Percentiles rank a stretch among this genome's conserved stretches.
Conservation (phyloP, 1,139 yeast genomes). For the Eremothecium coryli region DNA sequence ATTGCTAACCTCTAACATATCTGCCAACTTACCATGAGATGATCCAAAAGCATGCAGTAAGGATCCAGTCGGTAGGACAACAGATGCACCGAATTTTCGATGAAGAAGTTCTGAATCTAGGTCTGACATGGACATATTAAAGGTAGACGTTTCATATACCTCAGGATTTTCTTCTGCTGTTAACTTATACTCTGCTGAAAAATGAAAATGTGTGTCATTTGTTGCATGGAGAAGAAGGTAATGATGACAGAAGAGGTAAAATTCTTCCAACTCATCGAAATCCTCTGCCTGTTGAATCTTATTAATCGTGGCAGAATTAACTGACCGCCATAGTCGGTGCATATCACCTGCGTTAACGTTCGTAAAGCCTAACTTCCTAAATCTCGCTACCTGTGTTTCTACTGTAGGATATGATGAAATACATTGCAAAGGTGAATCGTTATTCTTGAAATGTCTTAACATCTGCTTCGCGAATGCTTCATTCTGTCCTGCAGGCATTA, state of each 20-base stretch:
- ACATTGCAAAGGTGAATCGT: slow-evolving; percentile 63
- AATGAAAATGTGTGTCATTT: slow-evolving; percentile 25
- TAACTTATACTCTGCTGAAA: slow-evolving; percentile 6
- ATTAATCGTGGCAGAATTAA: slow-evolving; percentile 30
- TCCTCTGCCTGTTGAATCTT: slow-evolving; percentile 48
- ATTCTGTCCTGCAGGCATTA: slow-evolving; percentile 51
- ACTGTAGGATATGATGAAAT: slow-evolving; percentile 48
- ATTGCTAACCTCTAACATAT: background rate
- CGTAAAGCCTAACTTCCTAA: slow-evolving; percentile 39
- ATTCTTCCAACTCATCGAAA: slow-evolving; percentile 83
- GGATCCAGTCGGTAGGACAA: background rate
- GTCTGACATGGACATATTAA: background rate
- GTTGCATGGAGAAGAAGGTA: slow-evolving; percentile 63
- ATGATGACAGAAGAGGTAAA: slow-evolving; percentile 67
- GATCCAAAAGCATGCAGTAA: background rate
- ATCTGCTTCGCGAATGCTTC: slow-evolving; percentile 70
- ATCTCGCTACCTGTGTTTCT: slow-evolving; percentile 43
- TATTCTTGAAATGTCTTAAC: slow-evolving; percentile 60
- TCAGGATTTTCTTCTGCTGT: background rate
- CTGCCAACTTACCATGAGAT: background rate
- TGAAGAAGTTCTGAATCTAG: background rate
- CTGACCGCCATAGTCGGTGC: slow-evolving; percentile 41
- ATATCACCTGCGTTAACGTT: slow-evolving; percentile 47
- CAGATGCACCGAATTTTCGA: background rate
- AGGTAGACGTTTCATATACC: background rate